Evolutionary conservation across 192 early-diverging fungal genomes (phyloP), one percentile per base, ranked within the genome.

Genomic region (Funneliformis mosseae): DNA sequence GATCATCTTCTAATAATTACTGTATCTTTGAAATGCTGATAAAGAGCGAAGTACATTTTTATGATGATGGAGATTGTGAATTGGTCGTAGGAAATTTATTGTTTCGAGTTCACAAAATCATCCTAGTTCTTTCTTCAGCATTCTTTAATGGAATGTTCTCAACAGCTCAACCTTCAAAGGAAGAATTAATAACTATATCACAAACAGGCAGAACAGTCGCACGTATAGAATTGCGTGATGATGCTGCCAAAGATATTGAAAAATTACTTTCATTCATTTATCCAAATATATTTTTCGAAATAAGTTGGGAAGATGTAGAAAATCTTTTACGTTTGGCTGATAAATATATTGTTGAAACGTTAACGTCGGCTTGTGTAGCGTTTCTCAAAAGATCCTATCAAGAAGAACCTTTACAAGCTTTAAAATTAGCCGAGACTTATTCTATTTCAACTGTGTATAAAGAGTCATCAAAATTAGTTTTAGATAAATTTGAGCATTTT

Each of bases 241-340:
- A 78, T 11, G 27, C 62, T 28, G 42, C 64, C 39, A 23, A 38
- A 12, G 50, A 78, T 78, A 18, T 78, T 46, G 77, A 67, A 78
- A 68, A 68, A 48, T 68, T 78, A 68, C 42, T 78, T 28, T 68
- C 77, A 9, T 78, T 78, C 38, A 45, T 78, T 38, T 78, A 78
- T n/a, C 77, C 77, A 43, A 78, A 78, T 46, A 78, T 64, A 14
- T 78, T 48, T 68, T 78, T 78, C 38, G 77, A 78, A 50, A 78
- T 78, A 28, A 39, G 28, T 68, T 78, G 77, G 77, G 64, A 43
- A 4, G 63, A 78, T 43, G 77, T 78, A 1, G 62, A 63, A 39
- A 68, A 33, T 69, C 67, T 78, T 21, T 78, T 78, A 68, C 25
- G 50, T n/a, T 50, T 78, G 21, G 77, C 77, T 1, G 77, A 78